Conservation (phyloP, 495 filamentous ascomycete species). For the Astrocystis sublimbata region DNA sequence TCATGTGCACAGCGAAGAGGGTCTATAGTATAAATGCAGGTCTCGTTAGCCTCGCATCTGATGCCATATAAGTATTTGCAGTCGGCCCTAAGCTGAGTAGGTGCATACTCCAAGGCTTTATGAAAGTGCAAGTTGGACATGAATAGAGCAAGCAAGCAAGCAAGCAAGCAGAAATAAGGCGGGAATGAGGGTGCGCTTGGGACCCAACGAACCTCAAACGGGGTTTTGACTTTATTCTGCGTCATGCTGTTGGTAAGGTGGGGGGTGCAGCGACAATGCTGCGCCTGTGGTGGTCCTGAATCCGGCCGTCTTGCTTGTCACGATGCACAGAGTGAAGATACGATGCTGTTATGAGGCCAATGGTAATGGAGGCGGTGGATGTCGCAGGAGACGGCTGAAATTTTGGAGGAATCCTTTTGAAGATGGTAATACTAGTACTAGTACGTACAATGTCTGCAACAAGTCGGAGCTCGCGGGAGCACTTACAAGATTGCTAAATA, state of each 20-base stretch:
- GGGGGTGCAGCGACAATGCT: slow-evolving; percentile 9
- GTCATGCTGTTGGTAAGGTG: slow-evolving; percentile 23
- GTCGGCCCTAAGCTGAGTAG: not conserved
- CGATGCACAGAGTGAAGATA: slow-evolving; percentile 23
- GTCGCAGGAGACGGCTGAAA: slow-evolving; percentile 25
- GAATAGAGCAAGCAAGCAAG: no score
- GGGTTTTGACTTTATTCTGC: slow-evolving; percentile 39
- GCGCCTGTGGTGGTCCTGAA: slow-evolving; percentile 7
- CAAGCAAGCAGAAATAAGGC: slow-evolving; percentile 14
- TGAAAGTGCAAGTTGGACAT: not conserved
- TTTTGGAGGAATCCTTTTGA: slow-evolving; percentile 24
- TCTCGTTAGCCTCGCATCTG: slow-evolving; percentile 27
- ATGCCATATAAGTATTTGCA: not conserved
- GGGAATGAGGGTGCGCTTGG: slow-evolving; percentile 23
- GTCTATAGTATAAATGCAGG: slow-evolving; percentile 57
- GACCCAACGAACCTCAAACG: slow-evolving; percentile 46
- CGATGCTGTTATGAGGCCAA: slow-evolving; percentile 23
- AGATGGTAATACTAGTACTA: slow-evolving; percentile 21
- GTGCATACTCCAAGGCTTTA: not conserved
- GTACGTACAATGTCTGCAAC: slow-evolving; percentile 7
- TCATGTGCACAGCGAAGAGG: slow-evolving; percentile 91
- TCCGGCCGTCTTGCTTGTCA: slow-evolving; percentile 25
- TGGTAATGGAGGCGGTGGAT: slow-evolving; percentile 15
- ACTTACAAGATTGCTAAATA: slow-evolving; percentile 31
- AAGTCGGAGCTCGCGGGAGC: slow-evolving; percentile 21